Percentiles rank a stretch among this genome's conserved stretches.
These are phyloP conservation scores for Teratosphaeria pseudoeucalypti DNA, from an alignment of 2,329 filamentous ascomycete species.

Conservation along the genomic window DNA sequence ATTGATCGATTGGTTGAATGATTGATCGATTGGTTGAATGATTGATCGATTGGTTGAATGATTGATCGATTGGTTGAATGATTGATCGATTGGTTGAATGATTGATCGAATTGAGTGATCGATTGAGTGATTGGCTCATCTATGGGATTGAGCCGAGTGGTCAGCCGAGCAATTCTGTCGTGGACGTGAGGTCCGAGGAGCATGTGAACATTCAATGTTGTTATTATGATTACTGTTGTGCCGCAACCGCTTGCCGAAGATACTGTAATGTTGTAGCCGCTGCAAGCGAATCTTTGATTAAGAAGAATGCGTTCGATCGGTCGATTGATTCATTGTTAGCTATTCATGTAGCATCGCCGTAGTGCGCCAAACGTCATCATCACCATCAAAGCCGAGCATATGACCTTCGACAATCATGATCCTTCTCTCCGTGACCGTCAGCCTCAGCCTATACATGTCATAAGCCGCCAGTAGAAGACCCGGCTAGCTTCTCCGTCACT, in stretches of 20 bases:
- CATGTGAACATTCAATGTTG: background rate
- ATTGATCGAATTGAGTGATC: too few relatives aligned
- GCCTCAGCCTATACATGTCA: too few relatives aligned
- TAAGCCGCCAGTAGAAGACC: background rate
- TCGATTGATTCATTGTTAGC: background rate
- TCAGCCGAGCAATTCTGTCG: background rate
- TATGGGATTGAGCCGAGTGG: background rate
- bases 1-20: background rate
- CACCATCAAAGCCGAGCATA: background rate
- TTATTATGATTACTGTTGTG: too few relatives aligned
- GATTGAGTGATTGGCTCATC: too few relatives aligned
- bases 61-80: background rate
- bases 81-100: too few relatives aligned
- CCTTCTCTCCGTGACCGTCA: background rate
- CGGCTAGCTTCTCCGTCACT: background rate
- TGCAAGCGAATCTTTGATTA: background rate
- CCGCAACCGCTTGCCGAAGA: too few relatives aligned
- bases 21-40: background rate
- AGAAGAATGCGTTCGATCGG: background rate
- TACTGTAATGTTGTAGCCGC: background rate
- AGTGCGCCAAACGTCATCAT: background rate
- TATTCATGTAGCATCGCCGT: background rate
- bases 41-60: background rate
- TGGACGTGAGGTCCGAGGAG: background rate
- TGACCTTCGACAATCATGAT: background rate